Evolutionary conservation across 2,329 filamentous ascomycete species (phyloP), one percentile per base, ranked within the genome.

Genomic region (Aspergillus aculeatus): DNA sequence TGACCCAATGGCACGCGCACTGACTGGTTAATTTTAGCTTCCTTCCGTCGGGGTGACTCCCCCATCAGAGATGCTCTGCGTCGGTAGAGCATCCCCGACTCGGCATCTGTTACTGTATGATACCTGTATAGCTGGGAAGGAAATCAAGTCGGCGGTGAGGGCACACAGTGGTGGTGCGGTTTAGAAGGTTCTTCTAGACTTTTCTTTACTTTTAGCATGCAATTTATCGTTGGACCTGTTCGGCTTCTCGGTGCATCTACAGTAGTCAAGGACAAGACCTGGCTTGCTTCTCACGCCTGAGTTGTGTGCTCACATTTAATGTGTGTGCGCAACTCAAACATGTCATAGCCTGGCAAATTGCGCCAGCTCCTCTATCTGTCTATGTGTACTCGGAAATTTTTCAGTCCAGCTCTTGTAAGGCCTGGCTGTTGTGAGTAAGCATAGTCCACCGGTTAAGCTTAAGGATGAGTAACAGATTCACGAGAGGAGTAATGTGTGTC

Each of bases 21-120:
- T 54, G 41, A 59, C 67, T 68, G 64, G 69, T 56, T 47, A 29
- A 16, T 44, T 57, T 41, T 62, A 79, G 77, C 76, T 69, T 78
- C 76, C 23, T 79, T 79, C 72, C 76, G 77, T 61, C 75, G 76
- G 57, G 77, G 77, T 50, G 76, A 78, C 58, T 74, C 73, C 49
- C 75, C 75, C 54, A 63, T 75, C 55, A 71, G 72, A 66, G 71
- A 77, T 59, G 73, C 74, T 44, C 70, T 77, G 63, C 75, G 73
- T 63, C 66, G 74, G 61, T 73, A 75, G 62, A 72, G 54, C 54
- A 52, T 53, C 44, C 59, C 47, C 41, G 54, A 53, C 50, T 67
- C 58, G 57, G 57, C 59, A 61, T 65, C 59, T 62, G 52, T 63
- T 64, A 58, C 66, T 74, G 72, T 74, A 74, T 70, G 71, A 74